A percentile compares a stretch with the other conserved stretches of the same genome.
phyloP scores from a whole-genome alignment of 805 yeast species.

The Saccharomycopsis fibuligera region DNA sequence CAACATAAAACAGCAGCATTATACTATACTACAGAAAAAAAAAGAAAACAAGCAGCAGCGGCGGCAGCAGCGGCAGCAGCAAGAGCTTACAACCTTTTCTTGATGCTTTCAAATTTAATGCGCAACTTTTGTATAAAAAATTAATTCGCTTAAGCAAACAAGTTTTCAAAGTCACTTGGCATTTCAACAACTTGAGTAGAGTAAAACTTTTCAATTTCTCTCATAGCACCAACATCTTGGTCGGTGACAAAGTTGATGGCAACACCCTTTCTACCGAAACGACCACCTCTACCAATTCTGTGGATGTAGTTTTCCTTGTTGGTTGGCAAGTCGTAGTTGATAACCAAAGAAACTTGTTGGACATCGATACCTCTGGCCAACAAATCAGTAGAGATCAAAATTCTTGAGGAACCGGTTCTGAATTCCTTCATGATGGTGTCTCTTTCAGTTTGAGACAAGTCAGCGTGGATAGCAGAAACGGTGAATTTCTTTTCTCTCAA shows the following conservation, averaged over 20 bases:
- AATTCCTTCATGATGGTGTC: conserved; percentile 94
- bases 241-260: conserved; percentile 90
- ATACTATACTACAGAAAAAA: too few species aligned
- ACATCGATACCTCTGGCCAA: conserved; percentile 98
- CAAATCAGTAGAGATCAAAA: conserved; percentile 87
- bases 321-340: conserved; percentile 87
- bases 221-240: conserved; percentile 65
- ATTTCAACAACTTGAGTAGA: conserved; percentile 86
- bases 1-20: too few species aligned
- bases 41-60: too few species aligned
- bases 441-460: conserved; percentile 89
- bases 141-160: too few species aligned
- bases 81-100: too few species aligned
- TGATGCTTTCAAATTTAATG: too few species aligned
- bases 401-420: conserved; percentile 89
- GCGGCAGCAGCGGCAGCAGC: too few species aligned
- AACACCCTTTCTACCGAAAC: conserved; percentile 98
- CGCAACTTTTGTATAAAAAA: too few species aligned
- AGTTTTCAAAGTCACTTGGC: too few species aligned
- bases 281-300: conserved; percentile 97
- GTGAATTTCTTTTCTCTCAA: conserved; percentile 78
- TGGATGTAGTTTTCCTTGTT: conserved; percentile 93
- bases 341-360: conserved; percentile 92
- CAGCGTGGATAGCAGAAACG: conserved; percentile 93
- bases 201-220: conserved; percentile 86